A percentile compares a stretch with the other conserved stretches of the same genome.
phyloP scores from a whole-genome alignment of 192 early-diverging fungal genomes.

The Linnemannia hyalina region DNA sequence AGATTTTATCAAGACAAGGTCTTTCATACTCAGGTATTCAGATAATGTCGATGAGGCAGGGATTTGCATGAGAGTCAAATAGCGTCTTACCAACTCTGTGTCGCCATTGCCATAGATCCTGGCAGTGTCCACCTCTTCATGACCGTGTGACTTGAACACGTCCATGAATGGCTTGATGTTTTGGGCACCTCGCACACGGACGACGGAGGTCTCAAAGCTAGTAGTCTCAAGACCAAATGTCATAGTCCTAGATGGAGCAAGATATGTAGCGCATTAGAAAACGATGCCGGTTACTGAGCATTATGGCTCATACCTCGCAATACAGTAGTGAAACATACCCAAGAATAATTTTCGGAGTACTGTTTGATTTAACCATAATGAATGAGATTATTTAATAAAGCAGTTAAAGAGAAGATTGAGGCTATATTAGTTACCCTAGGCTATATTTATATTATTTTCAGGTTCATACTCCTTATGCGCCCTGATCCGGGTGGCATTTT shows the following conservation, averaged over 20 bases:
- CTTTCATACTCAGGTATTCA: not conserved
- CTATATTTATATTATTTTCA: too few species aligned
- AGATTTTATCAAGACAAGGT: not conserved
- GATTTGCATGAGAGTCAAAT: not conserved
- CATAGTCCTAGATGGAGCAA: not conserved
- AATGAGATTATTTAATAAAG: not conserved
- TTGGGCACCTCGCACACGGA: slow-evolving; percentile 9
- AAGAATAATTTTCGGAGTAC: not conserved
- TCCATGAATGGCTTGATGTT: slow-evolving; percentile 18
- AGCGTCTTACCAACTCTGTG: slow-evolving; percentile 6
- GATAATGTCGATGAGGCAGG: not conserved
- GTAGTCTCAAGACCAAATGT: slow-evolving; percentile 27
- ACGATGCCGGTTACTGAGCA: not conserved
- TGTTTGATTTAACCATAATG: slow-evolving; percentile 5
- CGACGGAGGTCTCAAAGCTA: not conserved
- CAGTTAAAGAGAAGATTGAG: not conserved
- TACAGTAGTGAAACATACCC: slow-evolving; percentile 2
- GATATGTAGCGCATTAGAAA: not conserved
- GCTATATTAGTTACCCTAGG: too few species aligned
- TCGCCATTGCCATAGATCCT: slow-evolving; percentile 17
- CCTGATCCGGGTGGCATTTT: not conserved
- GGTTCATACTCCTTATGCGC: too few species aligned
- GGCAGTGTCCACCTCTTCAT: slow-evolving; percentile 21
- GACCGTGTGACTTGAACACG: slow-evolving; percentile 18
- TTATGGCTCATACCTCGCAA: slow-evolving; percentile 2